Conservation (phyloP, 73 alveolate genomes). For the Paramecium pentaurelia region DNA sequence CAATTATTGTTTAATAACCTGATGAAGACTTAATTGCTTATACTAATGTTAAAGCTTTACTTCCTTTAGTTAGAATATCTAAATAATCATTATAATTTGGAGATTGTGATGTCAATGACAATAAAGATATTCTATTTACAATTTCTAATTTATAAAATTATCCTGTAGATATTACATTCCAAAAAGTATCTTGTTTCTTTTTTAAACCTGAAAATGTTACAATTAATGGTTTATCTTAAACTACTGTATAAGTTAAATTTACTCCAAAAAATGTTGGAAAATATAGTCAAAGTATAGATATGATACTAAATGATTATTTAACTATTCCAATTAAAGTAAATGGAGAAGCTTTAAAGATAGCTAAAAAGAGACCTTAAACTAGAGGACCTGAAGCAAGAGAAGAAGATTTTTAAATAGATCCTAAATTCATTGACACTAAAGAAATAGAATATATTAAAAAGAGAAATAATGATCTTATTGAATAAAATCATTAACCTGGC, state of each 20-base stretch:
- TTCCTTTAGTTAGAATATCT: constrained; percentile 88
- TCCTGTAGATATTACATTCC: constrained; percentile 85
- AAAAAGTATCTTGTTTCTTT: constrained; percentile 84
- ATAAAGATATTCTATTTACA: constrained; percentile 84
- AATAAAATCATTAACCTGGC: constrained; percentile 58
- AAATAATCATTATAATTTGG: constrained; percentile 82
- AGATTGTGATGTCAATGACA: constrained; percentile 91
- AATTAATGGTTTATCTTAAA: constrained; percentile 80
- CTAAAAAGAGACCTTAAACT: constrained; percentile 61
- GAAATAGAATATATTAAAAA: constrained; percentile 10
- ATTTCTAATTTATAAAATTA: constrained; percentile 84
- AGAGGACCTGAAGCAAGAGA: constrained; percentile 79
- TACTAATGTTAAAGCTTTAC: constrained; percentile 91
- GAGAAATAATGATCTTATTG: constrained; percentile 37
- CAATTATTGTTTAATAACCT: constrained; percentile 70
- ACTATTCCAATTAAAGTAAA: constrained; percentile 82
- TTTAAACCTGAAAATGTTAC: constrained; percentile 83
- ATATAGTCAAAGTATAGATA: constrained; percentile 71
- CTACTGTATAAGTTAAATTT: constrained; percentile 82
- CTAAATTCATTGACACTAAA: constrained; percentile 21
- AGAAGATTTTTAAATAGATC: constrained; percentile 67
- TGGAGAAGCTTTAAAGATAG: constrained; percentile 77
- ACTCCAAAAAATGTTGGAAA: constrained; percentile 93
- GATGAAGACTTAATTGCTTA: constrained; percentile 89
- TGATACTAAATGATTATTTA: constrained; percentile 79